phyloP scores from a whole-genome alignment of 129 eudicot genomes.

The Flaveria robusta region DNA sequence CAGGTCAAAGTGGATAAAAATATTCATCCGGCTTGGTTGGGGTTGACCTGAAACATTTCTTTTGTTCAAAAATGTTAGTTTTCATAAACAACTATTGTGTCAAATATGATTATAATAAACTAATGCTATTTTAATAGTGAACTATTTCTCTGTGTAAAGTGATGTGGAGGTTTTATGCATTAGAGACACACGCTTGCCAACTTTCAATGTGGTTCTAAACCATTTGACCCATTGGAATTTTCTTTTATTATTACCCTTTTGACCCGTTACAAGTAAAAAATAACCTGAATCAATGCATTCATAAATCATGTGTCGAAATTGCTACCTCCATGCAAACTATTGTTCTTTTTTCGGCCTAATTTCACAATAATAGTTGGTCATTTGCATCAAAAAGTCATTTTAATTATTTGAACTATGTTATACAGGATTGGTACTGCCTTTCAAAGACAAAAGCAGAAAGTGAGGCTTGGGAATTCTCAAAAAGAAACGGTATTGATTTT shows the following conservation, averaged over 20 bases:
- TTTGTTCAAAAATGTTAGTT: background rate
- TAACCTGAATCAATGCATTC: background rate
- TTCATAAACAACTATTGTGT: background rate
- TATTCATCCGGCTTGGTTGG: background rate
- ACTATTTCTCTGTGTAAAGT: background rate
- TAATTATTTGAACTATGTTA: background rate
- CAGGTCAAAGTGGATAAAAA: background rate
- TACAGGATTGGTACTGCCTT: slow-evolving; percentile 81
- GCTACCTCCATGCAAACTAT: background rate
- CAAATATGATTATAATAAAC: background rate
- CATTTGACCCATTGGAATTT: background rate
- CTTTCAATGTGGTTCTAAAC: background rate
- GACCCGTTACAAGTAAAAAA: background rate
- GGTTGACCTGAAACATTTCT: background rate
- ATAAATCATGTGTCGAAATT: no score
- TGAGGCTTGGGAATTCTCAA: slow-evolving; percentile 73
- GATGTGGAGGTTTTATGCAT: background rate
- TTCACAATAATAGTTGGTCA: background rate
- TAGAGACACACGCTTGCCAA: background rate
- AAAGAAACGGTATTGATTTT: slow-evolving; percentile 55
- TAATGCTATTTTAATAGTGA: background rate
- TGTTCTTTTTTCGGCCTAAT: background rate
- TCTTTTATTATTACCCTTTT: background rate
- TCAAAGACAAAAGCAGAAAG: slow-evolving; percentile 75
- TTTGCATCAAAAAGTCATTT: slow-evolving; percentile 7